Percentiles rank a stretch among this genome's conserved stretches.
Evolutionary conservation across 2,329 filamentous ascomycete species (phyloP).

Genomic region (Taxawa tesnikishii): DNA sequence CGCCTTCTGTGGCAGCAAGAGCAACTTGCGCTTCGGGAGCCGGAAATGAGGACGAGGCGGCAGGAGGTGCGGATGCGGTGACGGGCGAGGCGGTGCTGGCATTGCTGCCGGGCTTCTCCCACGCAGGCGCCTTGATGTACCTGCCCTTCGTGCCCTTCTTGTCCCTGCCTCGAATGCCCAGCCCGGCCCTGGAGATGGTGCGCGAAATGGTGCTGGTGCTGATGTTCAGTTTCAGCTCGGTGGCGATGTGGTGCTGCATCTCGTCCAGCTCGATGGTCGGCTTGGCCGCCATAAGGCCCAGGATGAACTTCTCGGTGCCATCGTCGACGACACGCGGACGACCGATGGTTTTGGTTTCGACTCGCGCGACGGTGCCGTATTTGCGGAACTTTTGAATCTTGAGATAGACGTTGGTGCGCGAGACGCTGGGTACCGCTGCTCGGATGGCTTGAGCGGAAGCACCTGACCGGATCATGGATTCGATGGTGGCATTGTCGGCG

Average conservation of each 20-base stretch:
- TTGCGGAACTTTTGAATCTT: conserved; percentile 8
- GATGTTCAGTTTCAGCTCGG: conserved; percentile 4
- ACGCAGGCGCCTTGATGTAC: neutral
- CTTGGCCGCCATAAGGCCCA: conserved; percentile 6
- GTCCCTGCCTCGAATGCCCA: conserved; percentile 1
- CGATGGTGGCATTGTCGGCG: conserved; percentile 6
- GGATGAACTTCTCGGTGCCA: conserved; percentile 6
- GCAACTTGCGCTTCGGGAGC: too few species aligned
- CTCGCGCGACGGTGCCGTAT: conserved; percentile 6
- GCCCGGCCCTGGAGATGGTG: conserved; percentile 4
- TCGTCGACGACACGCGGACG: conserved; percentile 6
- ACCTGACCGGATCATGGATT: conserved; percentile 6
- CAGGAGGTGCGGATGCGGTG: neutral
- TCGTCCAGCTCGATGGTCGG: conserved; percentile 8
- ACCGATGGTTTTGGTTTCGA: conserved; percentile 7
- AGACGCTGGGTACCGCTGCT: conserved; percentile 7
- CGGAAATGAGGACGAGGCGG: too few species aligned
- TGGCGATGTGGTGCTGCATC: conserved; percentile 6
- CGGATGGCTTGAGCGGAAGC: conserved; percentile 6
- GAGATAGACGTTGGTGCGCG: conserved; percentile 8
- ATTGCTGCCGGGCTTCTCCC: neutral
- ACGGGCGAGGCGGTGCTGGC: neutral
- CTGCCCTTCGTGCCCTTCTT: neutral
- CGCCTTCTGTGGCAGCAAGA: too few species aligned
- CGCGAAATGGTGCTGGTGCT: conserved; percentile 7